A percentile compares a stretch with the other conserved stretches of the same genome.
phyloP scores from a whole-genome alignment of 306 rosid genomes.

The Trichosanthes cucumerina region DNA sequence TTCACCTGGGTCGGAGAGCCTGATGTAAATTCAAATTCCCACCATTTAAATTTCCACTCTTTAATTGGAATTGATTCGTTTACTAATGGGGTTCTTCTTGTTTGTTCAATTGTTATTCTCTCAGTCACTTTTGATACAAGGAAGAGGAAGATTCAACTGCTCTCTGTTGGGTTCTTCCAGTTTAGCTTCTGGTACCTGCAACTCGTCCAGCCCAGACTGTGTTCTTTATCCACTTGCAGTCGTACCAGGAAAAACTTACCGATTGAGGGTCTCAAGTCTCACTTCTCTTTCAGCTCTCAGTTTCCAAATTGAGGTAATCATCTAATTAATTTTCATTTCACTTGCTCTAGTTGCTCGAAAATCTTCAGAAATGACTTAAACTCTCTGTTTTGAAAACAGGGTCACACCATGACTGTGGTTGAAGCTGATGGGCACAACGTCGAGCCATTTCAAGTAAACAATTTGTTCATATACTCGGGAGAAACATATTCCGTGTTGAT shows the following conservation, averaged over 20 bases:
- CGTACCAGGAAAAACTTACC: slow-evolving; percentile 54
- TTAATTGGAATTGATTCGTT: neutral
- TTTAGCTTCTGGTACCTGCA: slow-evolving; percentile 29
- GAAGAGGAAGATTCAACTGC: slow-evolving; percentile 78
- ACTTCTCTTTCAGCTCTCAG: slow-evolving; percentile 73
- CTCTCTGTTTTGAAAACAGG: slow-evolving; percentile 30
- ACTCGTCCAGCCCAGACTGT: slow-evolving; percentile 48
- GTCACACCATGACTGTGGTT: slow-evolving; percentile 84
- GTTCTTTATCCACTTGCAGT: slow-evolving; percentile 40
- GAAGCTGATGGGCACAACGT: slow-evolving; percentile 93
- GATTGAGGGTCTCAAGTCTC: slow-evolving; percentile 58
- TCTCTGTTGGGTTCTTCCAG: slow-evolving; percentile 23
- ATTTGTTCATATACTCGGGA: slow-evolving; percentile 68
- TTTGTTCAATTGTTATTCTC: neutral
- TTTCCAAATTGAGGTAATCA: slow-evolving; percentile 66
- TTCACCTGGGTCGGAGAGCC: slow-evolving; percentile 63
- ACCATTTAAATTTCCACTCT: neutral
- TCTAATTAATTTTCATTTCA: neutral
- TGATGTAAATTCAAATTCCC: slow-evolving; percentile 29
- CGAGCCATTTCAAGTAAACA: slow-evolving; percentile 63
- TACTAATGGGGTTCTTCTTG: slow-evolving; percentile 4
- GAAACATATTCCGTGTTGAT: slow-evolving; percentile 83
- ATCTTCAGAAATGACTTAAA: neutral
- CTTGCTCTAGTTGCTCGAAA: neutral
- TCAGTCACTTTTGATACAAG: slow-evolving; percentile 81